Evolutionary conservation across 805 yeast species (phyloP).

Genomic region (Kluyveromyces lactis): DNA sequence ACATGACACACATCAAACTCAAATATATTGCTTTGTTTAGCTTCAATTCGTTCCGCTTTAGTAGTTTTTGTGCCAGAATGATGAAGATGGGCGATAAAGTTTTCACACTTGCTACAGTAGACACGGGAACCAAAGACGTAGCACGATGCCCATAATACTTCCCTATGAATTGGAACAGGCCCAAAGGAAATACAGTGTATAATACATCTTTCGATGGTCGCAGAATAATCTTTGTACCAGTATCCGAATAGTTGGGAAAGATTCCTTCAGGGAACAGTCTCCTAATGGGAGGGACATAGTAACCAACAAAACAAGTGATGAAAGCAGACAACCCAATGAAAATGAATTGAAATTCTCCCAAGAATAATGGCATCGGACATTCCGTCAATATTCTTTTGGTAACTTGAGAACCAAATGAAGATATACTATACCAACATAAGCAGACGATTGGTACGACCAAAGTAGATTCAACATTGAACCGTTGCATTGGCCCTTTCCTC

Average conservation of each 20-base stretch:
- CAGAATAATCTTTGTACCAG: constrained; percentile 13
- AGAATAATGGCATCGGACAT: constrained; percentile 53
- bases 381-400: constrained; percentile 47
- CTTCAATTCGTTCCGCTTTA: constrained; percentile 14
- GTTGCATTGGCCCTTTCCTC: not conserved
- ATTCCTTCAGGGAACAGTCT: constrained; percentile 45
- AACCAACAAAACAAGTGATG: constrained; percentile 31
- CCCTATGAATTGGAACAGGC: constrained; percentile 57
- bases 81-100: constrained; percentile 58
- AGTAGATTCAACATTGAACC: constrained; percentile 20
- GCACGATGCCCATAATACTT: constrained; percentile 57
- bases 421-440: constrained; percentile 51
- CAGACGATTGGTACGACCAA: constrained; percentile 31
- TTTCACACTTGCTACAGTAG: constrained; percentile 64
- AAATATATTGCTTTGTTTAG: constrained; percentile 13
- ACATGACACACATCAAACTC: constrained; percentile 19
- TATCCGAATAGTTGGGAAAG: constrained; percentile 34
- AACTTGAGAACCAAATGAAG: constrained; percentile 57
- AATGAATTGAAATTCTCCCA: constrained; percentile 57
- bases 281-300: constrained; percentile 26
- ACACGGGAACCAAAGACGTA: constrained; percentile 55
- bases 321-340: constrained; percentile 40
- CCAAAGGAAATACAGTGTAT: constrained; percentile 51
- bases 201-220: constrained; percentile 34
- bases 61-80: constrained; percentile 44